A percentile compares a stretch with the other conserved stretches of the same genome.
Evolutionary conservation across 176 grass and related monocot species (phyloP).

Genomic region (Oryza glaberrima): DNA sequence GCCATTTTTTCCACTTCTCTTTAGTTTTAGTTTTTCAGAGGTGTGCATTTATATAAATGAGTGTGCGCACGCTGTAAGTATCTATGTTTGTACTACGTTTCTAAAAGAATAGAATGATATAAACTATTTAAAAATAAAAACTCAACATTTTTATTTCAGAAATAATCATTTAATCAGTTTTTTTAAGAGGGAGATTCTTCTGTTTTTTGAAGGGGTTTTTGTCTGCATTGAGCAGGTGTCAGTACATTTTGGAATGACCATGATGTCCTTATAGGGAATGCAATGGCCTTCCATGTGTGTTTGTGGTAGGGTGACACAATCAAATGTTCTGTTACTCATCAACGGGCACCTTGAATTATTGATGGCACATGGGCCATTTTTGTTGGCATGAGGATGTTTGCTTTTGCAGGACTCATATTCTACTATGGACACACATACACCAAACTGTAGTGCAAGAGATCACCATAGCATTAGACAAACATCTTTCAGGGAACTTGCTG

Average conservation of each 20-base stretch:
- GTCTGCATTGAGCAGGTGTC: not conserved
- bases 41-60: too few relatives aligned
- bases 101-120: too few relatives aligned
- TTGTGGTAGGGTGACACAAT: not conserved
- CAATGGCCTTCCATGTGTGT: not conserved
- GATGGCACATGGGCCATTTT: not conserved
- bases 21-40: too few relatives aligned
- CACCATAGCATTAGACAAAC: not conserved
- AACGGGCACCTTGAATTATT: not conserved
- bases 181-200: too few relatives aligned
- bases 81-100: too few relatives aligned
- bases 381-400: not conserved
- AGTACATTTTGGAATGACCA: not conserved
- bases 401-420: not conserved
- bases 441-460: not conserved
- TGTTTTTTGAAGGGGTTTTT: not conserved
- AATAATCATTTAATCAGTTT: too few relatives aligned
- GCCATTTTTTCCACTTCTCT: too few relatives aligned
- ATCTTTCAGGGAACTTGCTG: not conserved
- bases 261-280: slow-evolving; percentile 2
- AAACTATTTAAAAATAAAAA: too few relatives aligned
- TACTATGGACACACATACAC: not conserved
- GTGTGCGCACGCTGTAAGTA: too few relatives aligned
- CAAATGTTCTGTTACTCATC: not conserved
- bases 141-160: too few relatives aligned